phyloP scores from a whole-genome alignment of 495 filamentous ascomycete species.

The Penicillium goetzii region DNA sequence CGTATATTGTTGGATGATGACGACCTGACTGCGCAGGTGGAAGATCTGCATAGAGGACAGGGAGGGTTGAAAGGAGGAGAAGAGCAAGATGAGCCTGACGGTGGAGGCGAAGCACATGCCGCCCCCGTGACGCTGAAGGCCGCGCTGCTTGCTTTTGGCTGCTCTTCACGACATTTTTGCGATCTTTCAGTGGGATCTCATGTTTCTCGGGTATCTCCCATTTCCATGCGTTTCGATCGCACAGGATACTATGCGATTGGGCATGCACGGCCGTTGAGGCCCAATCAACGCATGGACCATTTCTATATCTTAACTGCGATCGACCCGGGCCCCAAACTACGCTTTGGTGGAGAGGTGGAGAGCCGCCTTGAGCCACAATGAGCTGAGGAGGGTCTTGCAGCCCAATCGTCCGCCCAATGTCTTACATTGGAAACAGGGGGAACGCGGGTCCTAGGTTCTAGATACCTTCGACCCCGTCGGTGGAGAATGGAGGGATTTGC shows the following conservation, averaged over 20 bases:
- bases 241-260: conserved; percentile 12
- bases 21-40: conserved; percentile 20
- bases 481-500: not conserved
- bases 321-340: conserved; percentile 13
- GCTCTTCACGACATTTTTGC: not conserved
- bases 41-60: conserved; percentile 24
- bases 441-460: conserved; percentile 12
- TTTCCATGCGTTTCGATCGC: not conserved
- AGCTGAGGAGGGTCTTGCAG: conserved; percentile 21
- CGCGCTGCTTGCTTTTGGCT: not conserved
- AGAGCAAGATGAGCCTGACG: conserved; percentile 25
- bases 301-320: conserved; percentile 18
- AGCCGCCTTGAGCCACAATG: conserved; percentile 16
- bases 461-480: conserved; percentile 3
- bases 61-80: conserved; percentile 6
- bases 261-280: conserved; percentile 22
- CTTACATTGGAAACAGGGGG: conserved; percentile 18
- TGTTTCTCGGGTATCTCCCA: not conserved
- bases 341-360: conserved; percentile 12
- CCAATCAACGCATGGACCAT: conserved; percentile 34
- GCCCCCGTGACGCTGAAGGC: conserved; percentile 23
- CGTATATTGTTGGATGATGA: conserved; percentile 18
- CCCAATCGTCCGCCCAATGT: conserved; percentile 35
- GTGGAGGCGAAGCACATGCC: conserved; percentile 25
- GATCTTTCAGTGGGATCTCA: not conserved